Evolutionary conservation across 345 rosid species (phyloP).

Genomic region (Iberis pinnata): DNA sequence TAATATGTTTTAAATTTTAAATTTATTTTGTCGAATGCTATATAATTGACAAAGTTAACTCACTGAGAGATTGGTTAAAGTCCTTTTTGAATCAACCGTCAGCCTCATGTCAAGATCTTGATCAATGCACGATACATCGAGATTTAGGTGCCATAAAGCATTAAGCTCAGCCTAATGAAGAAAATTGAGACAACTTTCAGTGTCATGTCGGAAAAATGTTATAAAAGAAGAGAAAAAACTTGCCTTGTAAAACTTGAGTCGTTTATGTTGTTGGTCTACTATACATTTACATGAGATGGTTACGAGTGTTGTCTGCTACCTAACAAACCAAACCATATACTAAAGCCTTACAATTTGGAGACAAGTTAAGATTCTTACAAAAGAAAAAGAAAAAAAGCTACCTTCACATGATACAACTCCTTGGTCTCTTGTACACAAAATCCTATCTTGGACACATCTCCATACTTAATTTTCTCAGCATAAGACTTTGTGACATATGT

Average conservation of each 20-base stretch:
- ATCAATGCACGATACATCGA: conserved; percentile 52
- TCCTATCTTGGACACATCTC: conserved; percentile 39
- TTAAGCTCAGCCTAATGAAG: conserved; percentile 35
- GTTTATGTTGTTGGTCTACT: conserved; percentile 30
- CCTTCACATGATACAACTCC: conserved; percentile 52
- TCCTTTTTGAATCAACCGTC: conserved; percentile 40
- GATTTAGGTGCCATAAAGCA: conserved; percentile 40
- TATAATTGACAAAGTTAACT: conserved; percentile 18
- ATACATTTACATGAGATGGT: conserved; percentile 56
- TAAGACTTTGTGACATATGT: conserved; percentile 41
- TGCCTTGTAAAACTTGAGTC: conserved; percentile 46
- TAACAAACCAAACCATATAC: conserved; percentile 7
- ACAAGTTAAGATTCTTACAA: not conserved
- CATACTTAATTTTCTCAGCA: conserved; percentile 28
- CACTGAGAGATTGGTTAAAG: conserved; percentile 38
- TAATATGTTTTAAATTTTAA: not conserved
- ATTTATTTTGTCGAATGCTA: too few relatives aligned
- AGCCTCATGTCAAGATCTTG: conserved; percentile 64
- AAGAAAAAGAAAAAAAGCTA: not conserved
- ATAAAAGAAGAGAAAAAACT: not conserved
- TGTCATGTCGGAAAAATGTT: conserved; percentile 8
- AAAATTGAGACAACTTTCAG: not conserved
- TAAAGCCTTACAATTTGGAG: not conserved
- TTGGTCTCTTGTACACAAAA: conserved; percentile 33
- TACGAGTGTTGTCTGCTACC: conserved; percentile 32